phyloP scores from a whole-genome alignment of 1,284 basidiomycete genomes.

The Sporisorium exsertum region DNA sequence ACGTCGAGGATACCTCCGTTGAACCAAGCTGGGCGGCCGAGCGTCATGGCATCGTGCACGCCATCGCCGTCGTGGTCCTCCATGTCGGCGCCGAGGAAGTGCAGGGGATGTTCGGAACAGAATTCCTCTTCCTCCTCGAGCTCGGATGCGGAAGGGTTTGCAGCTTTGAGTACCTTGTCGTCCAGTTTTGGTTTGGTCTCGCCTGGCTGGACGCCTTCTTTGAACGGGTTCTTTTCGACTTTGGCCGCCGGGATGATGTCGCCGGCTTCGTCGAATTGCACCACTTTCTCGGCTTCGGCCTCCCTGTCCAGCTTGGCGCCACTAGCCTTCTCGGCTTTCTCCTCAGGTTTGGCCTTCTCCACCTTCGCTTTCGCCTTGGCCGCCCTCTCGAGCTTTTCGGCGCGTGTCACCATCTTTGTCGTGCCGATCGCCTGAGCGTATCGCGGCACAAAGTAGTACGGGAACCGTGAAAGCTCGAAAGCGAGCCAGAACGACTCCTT shows the following conservation, averaged over 20 bases:
- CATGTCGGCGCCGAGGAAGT: constrained; percentile 44
- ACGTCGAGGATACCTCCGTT: constrained; percentile 46
- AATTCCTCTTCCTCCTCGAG: constrained; percentile 36
- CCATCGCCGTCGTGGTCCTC: constrained; percentile 32
- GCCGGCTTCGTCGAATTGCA: constrained; percentile 18
- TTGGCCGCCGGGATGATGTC: constrained; percentile 1
- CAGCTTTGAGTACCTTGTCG: background rate
- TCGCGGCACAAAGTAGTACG: constrained; percentile 49
- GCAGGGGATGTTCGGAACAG: constrained; percentile 45
- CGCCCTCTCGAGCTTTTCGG: constrained; percentile 11
- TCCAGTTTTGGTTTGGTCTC: constrained; percentile 8
- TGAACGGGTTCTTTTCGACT: constrained; percentile 15
- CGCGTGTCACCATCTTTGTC: constrained; percentile 12
- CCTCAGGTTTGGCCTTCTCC: constrained; percentile 8
- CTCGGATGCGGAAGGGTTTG: background rate
- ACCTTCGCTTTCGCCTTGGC: constrained; percentile 23
- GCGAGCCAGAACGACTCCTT: constrained; percentile 56
- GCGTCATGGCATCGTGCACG: constrained; percentile 11
- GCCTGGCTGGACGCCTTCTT: constrained; percentile 19
- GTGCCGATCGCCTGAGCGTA: constrained; percentile 49
- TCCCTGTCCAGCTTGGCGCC: background rate
- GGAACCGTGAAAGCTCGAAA: constrained; percentile 47
- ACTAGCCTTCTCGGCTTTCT: constrained; percentile 5
- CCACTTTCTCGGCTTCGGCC: constrained; percentile 9
- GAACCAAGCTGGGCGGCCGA: constrained; percentile 45